These are phyloP conservation scores for Carallia brachiata DNA, from an alignment of 345 rosid genomes.

Conservation along the genomic window DNA sequence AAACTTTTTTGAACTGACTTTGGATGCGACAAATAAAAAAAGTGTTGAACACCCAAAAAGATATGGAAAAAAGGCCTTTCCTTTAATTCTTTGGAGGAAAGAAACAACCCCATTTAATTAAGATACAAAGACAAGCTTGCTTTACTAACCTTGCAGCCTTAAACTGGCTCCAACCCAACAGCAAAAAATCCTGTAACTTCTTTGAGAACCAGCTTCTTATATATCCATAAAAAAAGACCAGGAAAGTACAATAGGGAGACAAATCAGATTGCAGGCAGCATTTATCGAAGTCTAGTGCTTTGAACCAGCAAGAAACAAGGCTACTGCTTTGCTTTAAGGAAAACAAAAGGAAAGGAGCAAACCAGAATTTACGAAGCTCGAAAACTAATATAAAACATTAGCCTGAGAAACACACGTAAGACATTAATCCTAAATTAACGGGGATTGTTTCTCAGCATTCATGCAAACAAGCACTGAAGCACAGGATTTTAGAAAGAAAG, in stretches of 20 bases:
- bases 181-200: conserved; percentile 6
- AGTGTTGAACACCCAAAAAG: not conserved
- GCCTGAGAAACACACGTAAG: conserved; percentile 24
- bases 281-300: conserved; percentile 42
- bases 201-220: conserved; percentile 17
- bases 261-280: conserved; percentile 24
- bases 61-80: not conserved
- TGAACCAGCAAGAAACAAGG: conserved; percentile 36
- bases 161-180: not conserved
- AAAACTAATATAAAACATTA: not conserved
- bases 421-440: conserved; percentile 34
- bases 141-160: conserved; percentile 18
- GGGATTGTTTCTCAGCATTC: conserved; percentile 31
- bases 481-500: conserved; percentile 16
- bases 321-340: not conserved
- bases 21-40: not conserved
- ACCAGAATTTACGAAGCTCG: conserved; percentile 36
- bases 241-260: conserved; percentile 18
- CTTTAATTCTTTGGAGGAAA: not conserved
- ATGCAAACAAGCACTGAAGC: conserved; percentile 36
- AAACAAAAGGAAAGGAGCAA: conserved; percentile 14
- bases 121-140: not conserved
- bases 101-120: not conserved
- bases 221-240: conserved; percentile 11
- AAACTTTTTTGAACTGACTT: not conserved